Percentiles rank a stretch among this genome's conserved stretches.
Evolutionary conservation across 139 green algal genomes (phyloP).

Genomic region (Yamagishiella unicocca): DNA sequence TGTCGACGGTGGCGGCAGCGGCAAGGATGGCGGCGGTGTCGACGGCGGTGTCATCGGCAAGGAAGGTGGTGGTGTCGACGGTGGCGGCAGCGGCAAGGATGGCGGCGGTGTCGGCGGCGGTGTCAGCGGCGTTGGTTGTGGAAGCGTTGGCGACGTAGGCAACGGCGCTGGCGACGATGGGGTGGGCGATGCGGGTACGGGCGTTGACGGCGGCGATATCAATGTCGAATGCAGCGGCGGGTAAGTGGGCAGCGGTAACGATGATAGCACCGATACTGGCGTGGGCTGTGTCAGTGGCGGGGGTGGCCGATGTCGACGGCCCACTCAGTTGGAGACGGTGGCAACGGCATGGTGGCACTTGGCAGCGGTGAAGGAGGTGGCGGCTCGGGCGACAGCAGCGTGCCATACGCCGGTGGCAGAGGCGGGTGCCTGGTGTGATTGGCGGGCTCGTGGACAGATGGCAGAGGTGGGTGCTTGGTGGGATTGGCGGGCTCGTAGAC

Average conservation of each 20-base stretch:
- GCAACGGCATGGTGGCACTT: background rate
- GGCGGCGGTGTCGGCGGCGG: too few relatives aligned
- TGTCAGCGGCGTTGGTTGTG: background rate
- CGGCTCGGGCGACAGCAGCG: too few relatives aligned
- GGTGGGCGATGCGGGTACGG: background rate
- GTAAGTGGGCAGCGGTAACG: background rate
- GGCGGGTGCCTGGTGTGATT: too few relatives aligned
- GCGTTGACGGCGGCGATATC: background rate
- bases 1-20: background rate
- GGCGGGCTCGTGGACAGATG: too few relatives aligned
- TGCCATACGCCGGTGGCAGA: background rate
- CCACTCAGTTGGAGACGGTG: background rate
- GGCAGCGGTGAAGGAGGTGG: background rate
- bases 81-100: background rate
- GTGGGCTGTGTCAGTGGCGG: background rate
- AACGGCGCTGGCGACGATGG: background rate
- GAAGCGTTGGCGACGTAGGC: too few relatives aligned
- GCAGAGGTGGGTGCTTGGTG: too few relatives aligned
- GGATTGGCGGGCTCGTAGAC: too few relatives aligned
- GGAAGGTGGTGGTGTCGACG: background rate
- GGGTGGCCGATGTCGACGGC: background rate
- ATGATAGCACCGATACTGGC: background rate
- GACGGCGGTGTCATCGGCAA: background rate
- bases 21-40: background rate
- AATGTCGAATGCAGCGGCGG: background rate